Evolutionary conservation across 805 yeast species (phyloP).

Genomic region (Ogataea pilisensis): DNA sequence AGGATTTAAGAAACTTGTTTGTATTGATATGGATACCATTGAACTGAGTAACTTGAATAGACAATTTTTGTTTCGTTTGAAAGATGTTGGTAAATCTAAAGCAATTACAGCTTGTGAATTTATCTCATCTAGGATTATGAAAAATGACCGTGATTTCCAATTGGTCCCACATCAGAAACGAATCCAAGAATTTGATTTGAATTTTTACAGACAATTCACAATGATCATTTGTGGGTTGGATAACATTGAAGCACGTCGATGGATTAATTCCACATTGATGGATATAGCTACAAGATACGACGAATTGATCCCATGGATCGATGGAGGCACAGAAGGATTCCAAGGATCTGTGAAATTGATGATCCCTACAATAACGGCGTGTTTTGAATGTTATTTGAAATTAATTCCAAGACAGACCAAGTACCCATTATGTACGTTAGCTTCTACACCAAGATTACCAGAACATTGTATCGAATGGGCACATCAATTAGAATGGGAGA

Average conservation of each 20-base stretch:
- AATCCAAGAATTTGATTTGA: constrained; percentile 59
- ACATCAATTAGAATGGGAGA: constrained; percentile 69
- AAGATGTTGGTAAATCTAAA: constrained; percentile 63
- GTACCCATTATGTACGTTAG: constrained; percentile 90
- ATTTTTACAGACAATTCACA: constrained; percentile 63
- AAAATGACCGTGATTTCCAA: constrained; percentile 19
- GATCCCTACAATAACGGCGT: constrained; percentile 78
- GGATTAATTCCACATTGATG: constrained; percentile 74
- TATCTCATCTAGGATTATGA: constrained; percentile 39
- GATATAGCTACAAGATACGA: constrained; percentile 51
- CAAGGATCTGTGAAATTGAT: constrained; percentile 88
- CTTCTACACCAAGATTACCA: constrained; percentile 89
- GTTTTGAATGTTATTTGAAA: constrained; percentile 88
- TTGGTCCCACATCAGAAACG: constrained; percentile 58
- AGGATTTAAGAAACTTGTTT: constrained; percentile 62
- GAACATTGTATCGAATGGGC: constrained; percentile 96
- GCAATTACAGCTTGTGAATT: constrained; percentile 61
- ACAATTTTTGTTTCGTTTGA: constrained; percentile 62
- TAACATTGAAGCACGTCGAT: constrained; percentile 82
- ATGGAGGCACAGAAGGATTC: constrained; percentile 95
- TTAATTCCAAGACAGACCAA: constrained; percentile 62
- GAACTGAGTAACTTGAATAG: constrained; percentile 74
- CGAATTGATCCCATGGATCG: constrained; percentile 65
- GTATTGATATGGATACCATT: constrained; percentile 81
- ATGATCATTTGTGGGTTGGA: constrained; percentile 86